phyloP scores from a whole-genome alignment of 2,329 filamentous ascomycete species.

The Stenocarpella maydis region DNA sequence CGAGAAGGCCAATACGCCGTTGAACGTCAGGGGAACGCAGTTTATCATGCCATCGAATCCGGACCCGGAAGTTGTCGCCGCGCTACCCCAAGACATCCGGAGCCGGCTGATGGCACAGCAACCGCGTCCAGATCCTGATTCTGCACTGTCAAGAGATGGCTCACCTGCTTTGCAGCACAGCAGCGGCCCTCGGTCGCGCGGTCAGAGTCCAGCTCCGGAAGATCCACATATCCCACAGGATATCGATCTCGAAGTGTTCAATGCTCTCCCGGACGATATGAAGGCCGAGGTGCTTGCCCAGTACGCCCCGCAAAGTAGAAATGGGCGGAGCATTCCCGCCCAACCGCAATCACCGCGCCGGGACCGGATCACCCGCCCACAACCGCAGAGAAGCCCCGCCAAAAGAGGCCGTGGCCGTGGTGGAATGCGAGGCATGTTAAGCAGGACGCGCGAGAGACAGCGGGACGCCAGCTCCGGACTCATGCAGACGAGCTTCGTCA shows the following conservation, averaged over 20 bases:
- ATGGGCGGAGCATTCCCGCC: constrained; percentile 43
- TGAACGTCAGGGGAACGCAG: constrained; percentile 87
- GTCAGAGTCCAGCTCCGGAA: constrained; percentile 47
- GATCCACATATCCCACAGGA: constrained; percentile 69
- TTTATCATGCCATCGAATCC: constrained; percentile 88
- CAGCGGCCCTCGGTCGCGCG: constrained; percentile 45
- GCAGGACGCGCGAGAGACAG: constrained; percentile 59
- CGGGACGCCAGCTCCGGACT: constrained; percentile 66
- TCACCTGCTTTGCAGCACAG: constrained; percentile 37
- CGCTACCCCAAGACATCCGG: constrained; percentile 84
- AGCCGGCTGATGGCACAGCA: constrained; percentile 73
- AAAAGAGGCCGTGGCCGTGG: constrained; percentile 60
- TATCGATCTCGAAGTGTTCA: constrained; percentile 84
- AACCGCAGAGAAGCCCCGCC: constrained; percentile 68
- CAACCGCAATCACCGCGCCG: constrained; percentile 65
- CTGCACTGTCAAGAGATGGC: constrained; percentile 41
- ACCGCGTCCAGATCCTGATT: constrained; percentile 38
- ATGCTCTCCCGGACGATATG: constrained; percentile 84
- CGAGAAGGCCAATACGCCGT: constrained; percentile 66
- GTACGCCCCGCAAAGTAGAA: constrained; percentile 57
- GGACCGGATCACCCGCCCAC: constrained; percentile 58
- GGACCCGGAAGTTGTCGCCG: constrained; percentile 82
- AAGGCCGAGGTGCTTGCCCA: constrained; percentile 82
- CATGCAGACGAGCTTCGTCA: constrained; percentile 75
- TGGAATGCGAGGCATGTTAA: constrained; percentile 48